Percentiles rank a stretch among this genome's conserved stretches.
phyloP scores from a whole-genome alignment of 192 early-diverging fungal species.

The Cetraspora pellucida region DNA sequence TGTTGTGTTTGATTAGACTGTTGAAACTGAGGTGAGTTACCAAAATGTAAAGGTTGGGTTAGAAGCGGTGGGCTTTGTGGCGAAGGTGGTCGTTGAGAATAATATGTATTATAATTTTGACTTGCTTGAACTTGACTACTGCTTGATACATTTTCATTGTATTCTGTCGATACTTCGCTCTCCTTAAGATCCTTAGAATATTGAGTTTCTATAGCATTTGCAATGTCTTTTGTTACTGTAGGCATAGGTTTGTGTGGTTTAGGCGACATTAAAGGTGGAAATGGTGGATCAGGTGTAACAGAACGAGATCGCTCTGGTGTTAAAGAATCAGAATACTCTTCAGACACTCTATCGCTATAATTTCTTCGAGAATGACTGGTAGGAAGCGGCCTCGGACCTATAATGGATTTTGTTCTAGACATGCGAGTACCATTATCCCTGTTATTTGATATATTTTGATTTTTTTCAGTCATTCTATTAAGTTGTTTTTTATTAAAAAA shows the following conservation, averaged over 20 bases:
- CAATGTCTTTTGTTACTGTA: slow-evolving; percentile 20
- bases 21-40: not conserved
- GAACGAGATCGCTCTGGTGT: not conserved
- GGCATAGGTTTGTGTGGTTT: slow-evolving; percentile 31
- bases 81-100: not conserved
- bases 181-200: not conserved
- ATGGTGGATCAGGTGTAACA: not conserved
- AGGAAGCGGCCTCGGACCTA: slow-evolving; percentile 29
- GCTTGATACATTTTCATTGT: not conserved
- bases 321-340: not conserved
- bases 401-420: slow-evolving; percentile 16
- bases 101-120: not conserved
- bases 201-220: slow-evolving; percentile 24
- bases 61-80: not conserved
- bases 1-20: not conserved
- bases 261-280: slow-evolving; percentile 28
- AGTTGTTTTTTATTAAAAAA: too few species aligned
- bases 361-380: not conserved
- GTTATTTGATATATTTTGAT: too few species aligned
- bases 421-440: too few species aligned
- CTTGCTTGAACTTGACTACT: not conserved
- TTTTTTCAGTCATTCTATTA: too few species aligned
- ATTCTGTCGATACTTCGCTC: not conserved
- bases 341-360: not conserved
- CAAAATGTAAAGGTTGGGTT: not conserved